Percentiles rank a stretch among this genome's conserved stretches.
Evolutionary conservation across 139 green algal genomes (phyloP).

Genomic region (Desmodesmus armatus): DNA sequence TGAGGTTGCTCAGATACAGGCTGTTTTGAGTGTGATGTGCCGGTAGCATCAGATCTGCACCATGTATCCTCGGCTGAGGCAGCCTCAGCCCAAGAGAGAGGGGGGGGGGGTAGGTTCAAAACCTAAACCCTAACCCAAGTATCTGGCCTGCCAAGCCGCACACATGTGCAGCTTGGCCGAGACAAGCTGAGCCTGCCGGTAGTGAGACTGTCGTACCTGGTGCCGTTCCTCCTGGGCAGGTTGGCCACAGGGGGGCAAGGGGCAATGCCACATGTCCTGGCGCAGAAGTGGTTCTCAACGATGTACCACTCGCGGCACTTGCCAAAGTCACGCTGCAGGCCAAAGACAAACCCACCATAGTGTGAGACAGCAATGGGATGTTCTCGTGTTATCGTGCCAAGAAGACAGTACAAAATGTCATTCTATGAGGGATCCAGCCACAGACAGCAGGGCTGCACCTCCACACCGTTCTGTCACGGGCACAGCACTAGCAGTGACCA

Average conservation of each 20-base stretch:
- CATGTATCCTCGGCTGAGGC: not conserved
- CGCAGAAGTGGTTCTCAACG: slow-evolving; percentile 46
- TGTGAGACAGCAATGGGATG: not conserved
- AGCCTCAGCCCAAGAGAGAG: not conserved
- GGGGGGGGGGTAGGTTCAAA: not conserved
- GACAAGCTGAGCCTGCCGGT: too few relatives aligned
- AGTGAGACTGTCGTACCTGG: too few relatives aligned
- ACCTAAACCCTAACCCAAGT: too few relatives aligned
- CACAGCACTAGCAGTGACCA: not conserved
- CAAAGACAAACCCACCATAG: not conserved
- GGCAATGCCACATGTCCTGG: slow-evolving; percentile 49
- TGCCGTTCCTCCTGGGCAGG: too few relatives aligned
- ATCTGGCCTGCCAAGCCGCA: too few relatives aligned
- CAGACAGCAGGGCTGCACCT: not conserved
- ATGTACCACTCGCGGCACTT: slow-evolving; percentile 54
- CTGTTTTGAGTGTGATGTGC: too few relatives aligned
- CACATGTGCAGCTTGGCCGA: too few relatives aligned
- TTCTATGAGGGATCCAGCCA: not conserved
- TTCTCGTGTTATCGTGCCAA: not conserved
- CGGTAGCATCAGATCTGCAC: too few relatives aligned
- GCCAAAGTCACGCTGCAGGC: slow-evolving; percentile 56
- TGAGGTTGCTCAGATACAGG: too few relatives aligned
- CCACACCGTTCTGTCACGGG: not conserved
- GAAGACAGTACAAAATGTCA: not conserved
- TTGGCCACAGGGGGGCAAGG: not conserved